Conservation (phyloP, 148 eudicot genomes). For the Chenopodium formosanum region DNA sequence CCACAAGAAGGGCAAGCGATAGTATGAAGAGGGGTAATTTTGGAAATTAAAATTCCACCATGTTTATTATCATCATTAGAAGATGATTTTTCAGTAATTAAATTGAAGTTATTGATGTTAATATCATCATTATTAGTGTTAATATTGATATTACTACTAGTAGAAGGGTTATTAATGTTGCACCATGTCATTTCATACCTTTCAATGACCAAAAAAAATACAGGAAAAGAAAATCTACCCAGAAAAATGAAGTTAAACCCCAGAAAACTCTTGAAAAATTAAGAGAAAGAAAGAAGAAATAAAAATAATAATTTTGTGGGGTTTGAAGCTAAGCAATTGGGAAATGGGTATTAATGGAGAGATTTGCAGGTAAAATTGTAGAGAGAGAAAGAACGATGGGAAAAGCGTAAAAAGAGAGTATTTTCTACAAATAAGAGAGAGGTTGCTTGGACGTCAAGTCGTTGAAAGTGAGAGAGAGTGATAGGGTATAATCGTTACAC, state of each 20-base stretch:
- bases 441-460: constrained; percentile 90
- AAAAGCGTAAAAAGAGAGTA: background rate
- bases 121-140: background rate
- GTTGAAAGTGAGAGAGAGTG: constrained; percentile 29
- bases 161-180: constrained; percentile 29
- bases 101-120: constrained; percentile 11
- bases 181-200: constrained; percentile 53
- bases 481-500: constrained; percentile 28
- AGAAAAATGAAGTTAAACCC: background rate
- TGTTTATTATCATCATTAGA: constrained; percentile 1
- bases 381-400: background rate
- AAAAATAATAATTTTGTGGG: no score
- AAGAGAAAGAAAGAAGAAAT: background rate
- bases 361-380: background rate
- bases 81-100: constrained; percentile 17
- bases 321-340: background rate
- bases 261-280: background rate
- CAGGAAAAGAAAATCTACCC: background rate
- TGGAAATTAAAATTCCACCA: background rate
- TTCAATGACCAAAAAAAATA: background rate
- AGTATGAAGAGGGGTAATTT: constrained; percentile 22
- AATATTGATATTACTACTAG: constrained; percentile 10
- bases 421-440: constrained; percentile 15
- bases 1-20: constrained; percentile 81
- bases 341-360: background rate